phyloP scores from a whole-genome alignment of 495 filamentous ascomycete species.

The Parathielavia appendiculata region DNA sequence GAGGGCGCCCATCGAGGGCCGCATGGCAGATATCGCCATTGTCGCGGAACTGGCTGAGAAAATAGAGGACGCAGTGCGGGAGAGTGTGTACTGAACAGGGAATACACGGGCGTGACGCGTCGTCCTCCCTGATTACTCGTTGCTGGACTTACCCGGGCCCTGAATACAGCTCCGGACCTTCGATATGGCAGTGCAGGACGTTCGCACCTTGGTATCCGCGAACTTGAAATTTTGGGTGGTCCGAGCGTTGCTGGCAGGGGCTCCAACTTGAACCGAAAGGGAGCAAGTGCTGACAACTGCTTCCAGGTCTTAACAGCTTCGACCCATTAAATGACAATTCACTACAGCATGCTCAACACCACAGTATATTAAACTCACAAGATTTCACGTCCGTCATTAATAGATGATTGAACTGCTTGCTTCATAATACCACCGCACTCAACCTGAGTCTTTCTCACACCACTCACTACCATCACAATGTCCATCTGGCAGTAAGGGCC shows the following conservation, averaged over 20 bases:
- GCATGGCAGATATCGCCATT: slow-evolving; percentile 44
- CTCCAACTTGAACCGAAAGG: not conserved
- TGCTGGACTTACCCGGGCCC: slow-evolving; percentile 1
- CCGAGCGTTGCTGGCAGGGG: slow-evolving; percentile 23
- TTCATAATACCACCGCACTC: not conserved
- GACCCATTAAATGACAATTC: not conserved
- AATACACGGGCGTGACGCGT: not conserved
- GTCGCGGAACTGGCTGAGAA: not conserved
- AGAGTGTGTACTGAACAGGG: not conserved
- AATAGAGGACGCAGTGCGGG: not conserved
- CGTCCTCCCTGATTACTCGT: slow-evolving; percentile 1
- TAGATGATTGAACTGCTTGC: too few relatives aligned
- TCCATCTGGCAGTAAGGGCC: slow-evolving; percentile 17
- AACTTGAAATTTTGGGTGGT: slow-evolving; percentile 32
- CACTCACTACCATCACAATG: slow-evolving; percentile 14
- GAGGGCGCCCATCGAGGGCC: slow-evolving; percentile 39
- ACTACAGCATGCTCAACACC: not conserved
- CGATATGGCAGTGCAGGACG: slow-evolving; percentile 10
- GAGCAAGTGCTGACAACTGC: not conserved
- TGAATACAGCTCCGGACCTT: not conserved
- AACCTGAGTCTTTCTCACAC: not conserved
- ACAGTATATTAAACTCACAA: not conserved
- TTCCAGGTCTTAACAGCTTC: not conserved
- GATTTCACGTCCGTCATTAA: too few relatives aligned
- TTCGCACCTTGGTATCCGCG: slow-evolving; percentile 1